Conservation (phyloP, 352 stramenopile species). For the Phytophthora uliginosa region DNA sequence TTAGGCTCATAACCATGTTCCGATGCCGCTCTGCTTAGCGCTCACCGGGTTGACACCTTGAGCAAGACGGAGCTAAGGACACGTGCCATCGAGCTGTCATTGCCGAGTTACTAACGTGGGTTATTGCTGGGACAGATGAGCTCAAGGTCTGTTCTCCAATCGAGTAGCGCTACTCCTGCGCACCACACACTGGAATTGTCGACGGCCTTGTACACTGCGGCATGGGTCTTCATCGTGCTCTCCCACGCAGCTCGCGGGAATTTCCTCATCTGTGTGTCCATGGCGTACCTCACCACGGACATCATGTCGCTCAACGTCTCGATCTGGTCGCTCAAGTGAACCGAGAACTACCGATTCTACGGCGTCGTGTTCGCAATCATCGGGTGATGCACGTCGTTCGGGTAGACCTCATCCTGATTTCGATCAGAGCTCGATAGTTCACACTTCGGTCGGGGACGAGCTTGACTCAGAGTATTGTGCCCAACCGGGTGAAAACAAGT, state of each 20-base stretch:
- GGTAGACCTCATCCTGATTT: constrained; percentile 1
- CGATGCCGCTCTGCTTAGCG: no score
- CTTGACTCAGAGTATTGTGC: background rate
- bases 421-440: constrained; percentile 2
- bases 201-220: constrained; percentile 4
- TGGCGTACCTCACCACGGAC: constrained; percentile 36
- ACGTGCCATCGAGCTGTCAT: no score
- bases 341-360: constrained; percentile 37
- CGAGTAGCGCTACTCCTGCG: background rate
- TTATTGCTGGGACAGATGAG: background rate
- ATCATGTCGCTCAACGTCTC: constrained; percentile 41
- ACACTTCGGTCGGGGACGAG: constrained; percentile 28
- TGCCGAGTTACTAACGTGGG: no score
- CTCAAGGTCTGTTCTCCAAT: background rate
- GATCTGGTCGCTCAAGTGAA: constrained; percentile 29
- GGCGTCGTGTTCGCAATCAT: constrained; percentile 37
- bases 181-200: constrained; percentile 14
- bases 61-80: no score
- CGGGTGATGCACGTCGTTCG: constrained; percentile 34
- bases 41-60: no score
- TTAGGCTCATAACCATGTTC: no score
- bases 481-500: background rate
- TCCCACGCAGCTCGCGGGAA: no score
- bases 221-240: no score
- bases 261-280: no score